phyloP scores from a whole-genome alignment of 345 rosid species.

The Salix arbutifolia region DNA sequence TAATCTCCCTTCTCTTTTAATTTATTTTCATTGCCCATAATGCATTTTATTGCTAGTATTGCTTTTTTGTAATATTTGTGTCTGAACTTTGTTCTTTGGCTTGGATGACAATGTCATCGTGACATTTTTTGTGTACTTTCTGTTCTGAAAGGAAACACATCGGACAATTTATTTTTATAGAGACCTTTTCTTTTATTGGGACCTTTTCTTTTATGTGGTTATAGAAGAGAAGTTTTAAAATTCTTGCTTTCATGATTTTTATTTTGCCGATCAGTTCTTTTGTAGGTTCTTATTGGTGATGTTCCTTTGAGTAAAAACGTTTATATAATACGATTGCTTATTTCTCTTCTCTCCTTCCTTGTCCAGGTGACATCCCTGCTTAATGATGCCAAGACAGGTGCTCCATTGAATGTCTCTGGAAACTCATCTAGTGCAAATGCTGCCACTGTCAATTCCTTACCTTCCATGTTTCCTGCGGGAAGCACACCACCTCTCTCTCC shows the following conservation, averaged over 20 bases:
- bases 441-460: conserved; percentile 57
- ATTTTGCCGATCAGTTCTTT: background rate
- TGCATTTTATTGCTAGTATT: background rate
- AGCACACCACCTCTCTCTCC: conserved; percentile 98
- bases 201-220: background rate
- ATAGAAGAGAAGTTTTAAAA: background rate
- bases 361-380: conserved; percentile 65
- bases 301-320: background rate
- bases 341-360: background rate
- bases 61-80: background rate
- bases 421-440: conserved; percentile 55
- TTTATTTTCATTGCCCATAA: background rate
- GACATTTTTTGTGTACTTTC: background rate
- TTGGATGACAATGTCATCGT: background rate
- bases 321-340: conserved; percentile 10
- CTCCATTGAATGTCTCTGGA: conserved; percentile 65
- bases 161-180: background rate
- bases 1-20: background rate
- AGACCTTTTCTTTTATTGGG: background rate
- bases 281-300: background rate
- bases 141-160: background rate
- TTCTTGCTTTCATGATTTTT: background rate
- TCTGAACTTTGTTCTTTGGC: background rate
- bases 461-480: conserved; percentile 94
- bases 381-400: conserved; percentile 74